Evolutionary conservation across 257 asterid genomes (phyloP).

Genomic region (Jacaranda mimosifolia): DNA sequence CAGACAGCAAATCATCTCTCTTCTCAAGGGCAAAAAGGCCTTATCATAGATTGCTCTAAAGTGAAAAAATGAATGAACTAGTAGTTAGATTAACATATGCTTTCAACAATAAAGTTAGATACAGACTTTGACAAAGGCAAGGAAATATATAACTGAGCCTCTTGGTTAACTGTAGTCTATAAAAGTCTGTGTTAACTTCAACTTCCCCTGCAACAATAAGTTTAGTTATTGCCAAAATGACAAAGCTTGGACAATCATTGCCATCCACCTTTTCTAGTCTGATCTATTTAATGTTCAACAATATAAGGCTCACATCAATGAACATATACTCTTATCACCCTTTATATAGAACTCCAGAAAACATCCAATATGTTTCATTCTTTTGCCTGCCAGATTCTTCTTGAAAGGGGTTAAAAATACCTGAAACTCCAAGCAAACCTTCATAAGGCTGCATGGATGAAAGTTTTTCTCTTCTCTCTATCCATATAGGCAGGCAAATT

Average conservation of each 20-base stretch:
- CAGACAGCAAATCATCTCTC: constrained; percentile 12
- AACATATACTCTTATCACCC: background rate
- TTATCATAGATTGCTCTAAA: constrained; percentile 13
- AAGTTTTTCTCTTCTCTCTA: background rate
- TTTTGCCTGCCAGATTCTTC: constrained; percentile 28
- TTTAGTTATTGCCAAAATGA: background rate
- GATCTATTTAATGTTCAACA: constrained; percentile 11
- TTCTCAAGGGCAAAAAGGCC: constrained; percentile 1
- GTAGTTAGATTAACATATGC: background rate
- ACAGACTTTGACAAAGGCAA: constrained; percentile 4
- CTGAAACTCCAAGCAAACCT: constrained; percentile 16
- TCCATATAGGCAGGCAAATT: constrained; percentile 20
- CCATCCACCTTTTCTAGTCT: constrained; percentile 28
- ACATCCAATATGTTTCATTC: background rate
- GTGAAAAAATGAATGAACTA: constrained; percentile 1
- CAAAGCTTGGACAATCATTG: constrained; percentile 12
- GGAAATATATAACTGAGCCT: constrained; percentile 6
- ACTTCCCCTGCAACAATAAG: constrained; percentile 28
- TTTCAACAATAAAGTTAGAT: constrained; percentile 16
- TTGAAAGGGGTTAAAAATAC: background rate
- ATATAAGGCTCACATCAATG: constrained; percentile 1
- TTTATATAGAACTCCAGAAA: constrained; percentile 14
- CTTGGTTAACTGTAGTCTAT: constrained; percentile 1
- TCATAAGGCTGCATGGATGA: constrained; percentile 31
- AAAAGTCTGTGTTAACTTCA: constrained; percentile 14